Evolutionary conservation across 768 basidiomycete species (phyloP).

Genomic region (Amanita brunnescens): DNA sequence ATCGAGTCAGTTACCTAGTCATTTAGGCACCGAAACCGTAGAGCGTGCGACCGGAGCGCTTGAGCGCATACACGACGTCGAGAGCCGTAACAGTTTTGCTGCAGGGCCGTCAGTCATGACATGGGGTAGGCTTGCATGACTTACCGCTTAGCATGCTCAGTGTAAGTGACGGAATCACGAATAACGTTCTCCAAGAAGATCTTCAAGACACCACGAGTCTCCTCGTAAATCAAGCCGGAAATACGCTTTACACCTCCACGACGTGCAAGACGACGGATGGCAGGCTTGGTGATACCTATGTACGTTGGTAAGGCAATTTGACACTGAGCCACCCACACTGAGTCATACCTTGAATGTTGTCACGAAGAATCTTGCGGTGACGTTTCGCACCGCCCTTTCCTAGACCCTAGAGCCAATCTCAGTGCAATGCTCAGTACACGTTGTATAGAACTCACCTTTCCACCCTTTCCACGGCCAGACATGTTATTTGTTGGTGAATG

Average conservation of each 20-base stretch:
- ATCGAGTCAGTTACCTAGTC: not conserved
- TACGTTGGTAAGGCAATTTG: not conserved
- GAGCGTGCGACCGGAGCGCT: constrained; percentile 68
- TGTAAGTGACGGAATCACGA: constrained; percentile 88
- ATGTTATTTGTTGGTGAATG: constrained; percentile 24
- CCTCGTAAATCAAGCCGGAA: constrained; percentile 69
- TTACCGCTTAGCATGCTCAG: constrained; percentile 83
- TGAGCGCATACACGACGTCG: constrained; percentile 72
- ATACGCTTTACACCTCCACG: constrained; percentile 82
- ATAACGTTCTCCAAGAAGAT: constrained; percentile 68
- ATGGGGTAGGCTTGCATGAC: not conserved
- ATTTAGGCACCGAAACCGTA: constrained; percentile 74
- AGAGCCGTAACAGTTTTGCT: constrained; percentile 84
- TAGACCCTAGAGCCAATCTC: constrained; percentile 40
- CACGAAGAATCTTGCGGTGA: constrained; percentile 73
- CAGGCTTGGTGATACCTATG: constrained; percentile 45
- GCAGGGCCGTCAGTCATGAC: not conserved
- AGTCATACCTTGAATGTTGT: constrained; percentile 67
- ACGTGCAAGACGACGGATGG: constrained; percentile 73
- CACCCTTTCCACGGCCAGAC: constrained; percentile 77
- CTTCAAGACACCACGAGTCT: constrained; percentile 77
- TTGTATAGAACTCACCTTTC: constrained; percentile 39
- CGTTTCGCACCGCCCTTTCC: constrained; percentile 77
- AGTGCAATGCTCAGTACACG: not conserved
- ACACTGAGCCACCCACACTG: not conserved